Conservation (phyloP, 2,329 filamentous ascomycete genomes). For the Chrysoporthe austroafricana region DNA sequence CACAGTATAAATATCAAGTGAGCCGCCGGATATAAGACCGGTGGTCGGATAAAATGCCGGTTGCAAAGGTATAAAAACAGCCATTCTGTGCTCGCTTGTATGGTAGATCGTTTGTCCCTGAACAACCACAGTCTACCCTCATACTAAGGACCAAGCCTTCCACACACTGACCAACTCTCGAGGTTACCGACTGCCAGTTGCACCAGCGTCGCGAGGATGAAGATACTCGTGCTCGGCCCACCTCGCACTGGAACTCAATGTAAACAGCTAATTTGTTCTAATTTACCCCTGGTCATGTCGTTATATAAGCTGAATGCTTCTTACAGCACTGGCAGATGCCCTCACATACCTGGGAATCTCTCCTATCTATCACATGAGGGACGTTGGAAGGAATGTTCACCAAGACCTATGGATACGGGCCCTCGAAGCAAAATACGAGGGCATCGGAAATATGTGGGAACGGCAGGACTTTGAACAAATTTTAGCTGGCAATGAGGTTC, state of each 20-base stretch:
- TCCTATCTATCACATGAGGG: constrained; percentile 42
- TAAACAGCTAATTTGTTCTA: constrained; percentile 24
- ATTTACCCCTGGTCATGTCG: constrained; percentile 3
- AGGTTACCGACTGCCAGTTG: background rate
- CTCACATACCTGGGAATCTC: constrained; percentile 36
- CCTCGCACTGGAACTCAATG: constrained; percentile 41
- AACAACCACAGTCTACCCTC: too few relatives aligned
- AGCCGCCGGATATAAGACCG: background rate
- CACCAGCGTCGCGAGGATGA: constrained; percentile 31
- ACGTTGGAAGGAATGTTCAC: constrained; percentile 39
- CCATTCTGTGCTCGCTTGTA: too few relatives aligned
- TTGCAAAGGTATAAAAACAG: too few relatives aligned
- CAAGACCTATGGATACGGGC: constrained; percentile 41
- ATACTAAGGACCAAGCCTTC: too few relatives aligned
- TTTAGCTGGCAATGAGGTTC: constrained; percentile 38
- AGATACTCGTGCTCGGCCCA: constrained; percentile 41
- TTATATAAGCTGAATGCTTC: background rate
- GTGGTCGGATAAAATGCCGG: too few relatives aligned
- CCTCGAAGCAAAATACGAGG: constrained; percentile 39
- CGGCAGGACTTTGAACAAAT: constrained; percentile 41
- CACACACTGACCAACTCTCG: background rate
- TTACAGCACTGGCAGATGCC: constrained; percentile 37
- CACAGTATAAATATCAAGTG: background rate
- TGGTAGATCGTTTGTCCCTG: too few relatives aligned
- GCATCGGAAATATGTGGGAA: constrained; percentile 20